Base-by-base conservation (phyloP, 139 green algal species). In the Tetradesmus lagerheimii region DNA sequence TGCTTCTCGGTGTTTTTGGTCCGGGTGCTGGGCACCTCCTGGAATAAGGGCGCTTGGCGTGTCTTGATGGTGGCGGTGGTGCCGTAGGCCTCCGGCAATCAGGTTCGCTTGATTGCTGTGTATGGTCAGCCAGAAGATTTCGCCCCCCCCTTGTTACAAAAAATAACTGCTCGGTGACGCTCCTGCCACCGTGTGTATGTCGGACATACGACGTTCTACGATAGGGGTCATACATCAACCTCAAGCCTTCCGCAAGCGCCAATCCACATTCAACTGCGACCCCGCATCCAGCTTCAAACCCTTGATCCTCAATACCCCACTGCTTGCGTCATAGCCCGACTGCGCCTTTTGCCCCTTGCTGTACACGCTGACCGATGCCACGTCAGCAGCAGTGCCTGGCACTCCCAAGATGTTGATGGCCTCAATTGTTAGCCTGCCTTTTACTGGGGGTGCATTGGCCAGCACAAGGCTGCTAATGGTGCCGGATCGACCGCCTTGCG, bases 321-420 rank as follows among this genome's bases (percentile, higher is more conserved):
- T 43, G 20, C 11, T 31, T 4, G 45, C 20, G 23, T 86, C 80
- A 86, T 86, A 86, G 34, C 29, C 45, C 3, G 35, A 23, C 34
- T 80, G 75, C 34, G 35, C n/a, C 15, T 80, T 45, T 16, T 37
- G 35, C 12, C 35, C 35, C 20, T 37, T 80, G 81, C 53, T 47
- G 23, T 71, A 71, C 27, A 53, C 34, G 15, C 47, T 39, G 20
- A 62, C 81, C 2, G 45, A 38, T 4, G 81, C 34, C 31, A 57
- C 50, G 66, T 86, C 80, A 18, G 23, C 25, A 27, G n/a, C 39
- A 45, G 34, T 47, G n/a, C 45, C 80, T 50, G 81, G 50, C 18
- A 87, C 81, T 20, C 81, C 81, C 4, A 87, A 16, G 25, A 87
- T 50, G 20, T 87, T 62, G 29, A 87, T 77, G 34, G 81, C 81